Evolutionary conservation across 2,329 filamentous ascomycete species (phyloP), one percentile per base, ranked within the genome.

Genomic region (Neophaeococcomyces aloes): DNA sequence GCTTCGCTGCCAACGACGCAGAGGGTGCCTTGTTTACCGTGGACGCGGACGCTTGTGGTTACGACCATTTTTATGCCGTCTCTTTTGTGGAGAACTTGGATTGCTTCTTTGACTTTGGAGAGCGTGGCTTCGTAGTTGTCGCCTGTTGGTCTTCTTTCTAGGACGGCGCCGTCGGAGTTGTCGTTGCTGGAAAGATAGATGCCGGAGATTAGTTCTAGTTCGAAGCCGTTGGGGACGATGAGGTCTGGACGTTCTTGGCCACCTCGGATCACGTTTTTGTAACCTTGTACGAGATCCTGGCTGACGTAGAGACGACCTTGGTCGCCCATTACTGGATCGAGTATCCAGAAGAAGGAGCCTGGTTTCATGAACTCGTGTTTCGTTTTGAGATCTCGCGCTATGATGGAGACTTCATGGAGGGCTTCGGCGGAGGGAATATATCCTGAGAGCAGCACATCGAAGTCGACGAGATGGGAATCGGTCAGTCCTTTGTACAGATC

Each of bases 261-360:
- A 56, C 89, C 74, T 29, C 73, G 73, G 17, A 96, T 69, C 45
- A 94, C 70, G 18, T 71, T 71, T 65, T 86, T 89, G 64, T 96
- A 98, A 11, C 84, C 87, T 0, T 88, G 88, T 13, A 96, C 84
- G 3, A 94, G 86, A 51, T 94, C 86, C 55, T 89, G 81, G 4
- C 82, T 84, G 6, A 98, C 89, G 59, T 98, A 98, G 10, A 98
- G 71, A 53, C 76, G 78, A 38, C 87, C 91, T 57, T 95, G 87
- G 61, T 98, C 91, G 23, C 91, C 91, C 91, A 98, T 98, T 37
- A 98, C 91, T 0, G 93, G 91, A 61, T 98, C 91, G 19, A 98
- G 74, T 2, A 94, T 86, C 79, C 53, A 55, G 39, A 55, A 55
- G 44, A 55, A 55, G 4, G 42, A 29, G 5, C 53, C 51, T 0